These are phyloP conservation scores for Cryptococcus sp. DNA, from an alignment of 1,284 basidiomycete species.

Conservation along the genomic window DNA sequence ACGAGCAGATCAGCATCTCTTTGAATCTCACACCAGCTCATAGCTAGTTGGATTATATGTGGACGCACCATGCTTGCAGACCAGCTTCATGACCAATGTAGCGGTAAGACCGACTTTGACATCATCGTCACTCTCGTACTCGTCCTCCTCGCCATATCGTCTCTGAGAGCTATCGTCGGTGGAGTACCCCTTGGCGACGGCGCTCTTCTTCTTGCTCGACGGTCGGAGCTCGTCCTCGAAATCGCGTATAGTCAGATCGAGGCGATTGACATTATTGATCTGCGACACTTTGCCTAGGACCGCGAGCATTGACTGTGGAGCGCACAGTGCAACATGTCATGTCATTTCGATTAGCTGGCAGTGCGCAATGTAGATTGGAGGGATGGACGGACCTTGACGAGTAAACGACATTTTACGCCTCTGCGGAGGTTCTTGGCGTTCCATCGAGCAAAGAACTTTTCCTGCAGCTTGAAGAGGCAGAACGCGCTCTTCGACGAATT, in stretches of 20 bases:
- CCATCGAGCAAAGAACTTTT: constrained; percentile 46
- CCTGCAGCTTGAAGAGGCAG: constrained; percentile 45
- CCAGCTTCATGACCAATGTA: constrained; percentile 42
- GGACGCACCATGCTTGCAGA: constrained; percentile 50
- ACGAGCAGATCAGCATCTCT: not conserved
- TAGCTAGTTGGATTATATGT: not conserved
- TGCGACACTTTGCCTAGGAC: constrained; percentile 46
- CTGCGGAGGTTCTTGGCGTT: constrained; percentile 18
- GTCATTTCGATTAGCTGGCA: not conserved
- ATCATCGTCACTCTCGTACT: constrained; percentile 30
- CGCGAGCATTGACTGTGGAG: constrained; percentile 46
- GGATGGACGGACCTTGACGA: constrained; percentile 45
- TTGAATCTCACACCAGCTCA: not conserved
- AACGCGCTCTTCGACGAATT: constrained; percentile 52
- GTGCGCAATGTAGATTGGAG: not conserved
- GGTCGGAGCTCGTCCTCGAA: constrained; percentile 30
- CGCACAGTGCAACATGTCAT: not conserved
- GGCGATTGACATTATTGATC: constrained; percentile 39
- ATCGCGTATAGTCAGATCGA: constrained; percentile 49
- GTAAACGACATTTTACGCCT: constrained; percentile 48
- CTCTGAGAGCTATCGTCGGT: constrained; percentile 10
- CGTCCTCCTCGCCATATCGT: constrained; percentile 24
- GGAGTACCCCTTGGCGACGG: constrained; percentile 9
- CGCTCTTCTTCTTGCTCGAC: constrained; percentile 6
- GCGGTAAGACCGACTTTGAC: constrained; percentile 25